Conservation (phyloP, 306 rosid genomes). For the Sophora flavescens region DNA sequence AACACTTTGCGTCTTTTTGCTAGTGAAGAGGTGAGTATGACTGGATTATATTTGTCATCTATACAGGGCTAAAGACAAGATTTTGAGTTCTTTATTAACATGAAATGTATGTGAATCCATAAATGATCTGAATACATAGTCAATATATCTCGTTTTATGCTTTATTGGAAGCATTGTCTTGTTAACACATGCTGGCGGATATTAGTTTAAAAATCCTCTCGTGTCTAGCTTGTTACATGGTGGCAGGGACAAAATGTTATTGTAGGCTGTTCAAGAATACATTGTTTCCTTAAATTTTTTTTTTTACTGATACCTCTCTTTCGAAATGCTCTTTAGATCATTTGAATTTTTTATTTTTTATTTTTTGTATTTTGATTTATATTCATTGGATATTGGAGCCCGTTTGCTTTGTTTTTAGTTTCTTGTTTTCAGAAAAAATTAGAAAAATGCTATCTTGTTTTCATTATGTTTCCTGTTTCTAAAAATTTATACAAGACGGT, state of each 20-base stretch:
- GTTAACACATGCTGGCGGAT: conserved; percentile 13
- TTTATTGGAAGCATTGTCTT: conserved; percentile 16
- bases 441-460: too few species aligned
- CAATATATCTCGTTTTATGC: conserved; percentile 13
- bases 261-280: conserved; percentile 2
- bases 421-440: too few species aligned
- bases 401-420: too few species aligned
- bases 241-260: conserved; percentile 3
- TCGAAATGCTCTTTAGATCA: neutral
- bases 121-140: neutral
- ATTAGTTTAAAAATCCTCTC: neutral
- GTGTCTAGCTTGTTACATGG: conserved; percentile 5
- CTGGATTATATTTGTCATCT: conserved; percentile 31
- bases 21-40: conserved; percentile 81
- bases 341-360: neutral
- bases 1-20: conserved; percentile 71
- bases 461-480: too few species aligned
- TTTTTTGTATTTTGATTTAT: neutral
- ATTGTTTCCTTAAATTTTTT: neutral
- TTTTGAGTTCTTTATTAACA: conserved; percentile 12
- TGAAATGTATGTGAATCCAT: conserved; percentile 10
- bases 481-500: too few species aligned
- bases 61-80: neutral
- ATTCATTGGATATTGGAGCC: neutral
- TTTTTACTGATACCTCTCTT: neutral